Conservation (phyloP, 1,139 yeast genomes). For the Scheffersomyces insectosa region DNA sequence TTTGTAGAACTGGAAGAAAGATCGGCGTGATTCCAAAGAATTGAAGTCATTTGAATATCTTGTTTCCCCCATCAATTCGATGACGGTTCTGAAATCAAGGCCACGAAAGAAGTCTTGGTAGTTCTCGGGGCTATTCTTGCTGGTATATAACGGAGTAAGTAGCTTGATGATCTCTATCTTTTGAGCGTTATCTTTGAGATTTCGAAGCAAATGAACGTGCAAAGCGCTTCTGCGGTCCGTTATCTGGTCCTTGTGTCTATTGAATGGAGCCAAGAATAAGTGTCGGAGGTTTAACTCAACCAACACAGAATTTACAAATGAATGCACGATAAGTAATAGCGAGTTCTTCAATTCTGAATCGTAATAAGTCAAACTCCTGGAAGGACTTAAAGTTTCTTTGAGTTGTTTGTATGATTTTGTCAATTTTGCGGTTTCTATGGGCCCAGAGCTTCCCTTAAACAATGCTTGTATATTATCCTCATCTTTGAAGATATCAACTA, state of each 20-base stretch:
- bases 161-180: constrained; percentile 18
- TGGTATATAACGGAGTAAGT: constrained; percentile 14
- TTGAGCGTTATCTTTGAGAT: constrained; percentile 12
- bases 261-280: constrained; percentile 6
- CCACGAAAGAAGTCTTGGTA: constrained; percentile 16
- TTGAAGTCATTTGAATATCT: constrained; percentile 16
- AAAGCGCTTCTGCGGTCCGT: not conserved
- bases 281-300: constrained; percentile 27
- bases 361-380: constrained; percentile 12
- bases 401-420: constrained; percentile 3
- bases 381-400: constrained; percentile 2
- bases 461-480: constrained; percentile 16
- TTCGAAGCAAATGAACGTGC: not conserved
- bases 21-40: constrained; percentile 22
- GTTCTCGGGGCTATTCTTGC: constrained; percentile 11
- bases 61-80: constrained; percentile 13
- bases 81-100: constrained; percentile 13
- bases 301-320: constrained; percentile 21
- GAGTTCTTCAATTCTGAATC: constrained; percentile 22
- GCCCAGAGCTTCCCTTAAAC: constrained; percentile 6
- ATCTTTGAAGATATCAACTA: constrained; percentile 18
- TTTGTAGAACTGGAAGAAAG: constrained; percentile 25
- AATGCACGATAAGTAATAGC: constrained; percentile 16
- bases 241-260: no score
- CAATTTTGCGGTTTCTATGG: no score